Percentiles rank a stretch among this genome's conserved stretches.
These are phyloP conservation scores for Pseudogymnoascus sp. DNA, from an alignment of 2,329 filamentous ascomycete species.

Conservation along the genomic window DNA sequence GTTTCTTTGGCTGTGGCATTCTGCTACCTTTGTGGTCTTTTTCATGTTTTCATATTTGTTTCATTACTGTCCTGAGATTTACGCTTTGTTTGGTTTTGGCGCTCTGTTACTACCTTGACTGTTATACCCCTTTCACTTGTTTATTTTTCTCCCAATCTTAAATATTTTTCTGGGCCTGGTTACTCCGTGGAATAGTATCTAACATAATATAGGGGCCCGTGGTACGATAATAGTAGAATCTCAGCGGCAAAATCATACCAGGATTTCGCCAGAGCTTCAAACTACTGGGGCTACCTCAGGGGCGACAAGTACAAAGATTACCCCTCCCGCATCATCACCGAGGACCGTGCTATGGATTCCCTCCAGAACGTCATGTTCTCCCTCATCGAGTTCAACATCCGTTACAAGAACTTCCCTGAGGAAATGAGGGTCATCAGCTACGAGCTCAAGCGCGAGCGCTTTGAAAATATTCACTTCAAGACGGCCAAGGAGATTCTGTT, in stretches of 20 bases:
- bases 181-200: neutral
- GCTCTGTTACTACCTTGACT: neutral
- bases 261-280: neutral
- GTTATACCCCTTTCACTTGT: neutral
- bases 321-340: neutral
- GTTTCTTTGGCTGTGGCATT: neutral
- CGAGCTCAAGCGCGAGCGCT: conserved; percentile 3
- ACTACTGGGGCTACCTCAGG: neutral
- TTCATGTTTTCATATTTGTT: neutral
- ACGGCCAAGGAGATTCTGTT: conserved; percentile 29
- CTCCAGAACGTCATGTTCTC: neutral
- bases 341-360: neutral
- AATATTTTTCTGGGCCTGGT: neutral
- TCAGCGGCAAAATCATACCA: neutral
- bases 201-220: neutral
- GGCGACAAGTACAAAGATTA: neutral
- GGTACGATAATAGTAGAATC: neutral
- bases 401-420: neutral
- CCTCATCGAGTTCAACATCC: neutral
- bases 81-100: neutral
- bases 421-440: neutral
- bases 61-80: neutral
- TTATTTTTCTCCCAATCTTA: neutral
- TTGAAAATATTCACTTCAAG: conserved; percentile 22
- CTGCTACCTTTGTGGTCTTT: neutral